Evolutionary conservation across 768 basidiomycete species (phyloP).

Genomic region (Lyophyllum semitale): DNA sequence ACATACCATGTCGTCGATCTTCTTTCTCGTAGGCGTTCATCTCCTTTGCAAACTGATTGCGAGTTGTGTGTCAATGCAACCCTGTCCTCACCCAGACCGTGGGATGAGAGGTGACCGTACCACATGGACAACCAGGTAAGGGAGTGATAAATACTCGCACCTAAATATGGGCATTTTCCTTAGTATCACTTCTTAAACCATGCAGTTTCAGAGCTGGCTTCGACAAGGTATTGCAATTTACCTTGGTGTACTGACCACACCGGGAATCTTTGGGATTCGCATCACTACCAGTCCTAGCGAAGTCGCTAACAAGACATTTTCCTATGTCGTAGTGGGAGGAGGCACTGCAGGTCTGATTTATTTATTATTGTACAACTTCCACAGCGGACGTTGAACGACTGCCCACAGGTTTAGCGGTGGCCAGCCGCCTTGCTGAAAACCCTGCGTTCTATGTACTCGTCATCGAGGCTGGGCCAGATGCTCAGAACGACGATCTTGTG

Average conservation of each 20-base stretch:
- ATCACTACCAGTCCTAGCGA: slow-evolving; percentile 9
- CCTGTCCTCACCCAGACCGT: no score
- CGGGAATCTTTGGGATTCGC: slow-evolving; percentile 3
- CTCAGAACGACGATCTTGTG: slow-evolving; percentile 10
- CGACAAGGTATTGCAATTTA: neutral
- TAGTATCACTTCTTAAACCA: neutral
- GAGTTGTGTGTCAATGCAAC: no score
- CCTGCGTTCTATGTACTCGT: slow-evolving; percentile 5
- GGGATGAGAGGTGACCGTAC: no score
- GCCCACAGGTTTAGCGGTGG: slow-evolving; percentile 9
- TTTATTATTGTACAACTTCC: neutral
- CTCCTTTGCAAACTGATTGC: no score
- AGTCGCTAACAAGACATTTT: slow-evolving; percentile 7
- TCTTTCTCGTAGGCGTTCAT: no score
- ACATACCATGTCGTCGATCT: no score
- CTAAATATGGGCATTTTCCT: no score
- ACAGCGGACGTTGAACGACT: neutral
- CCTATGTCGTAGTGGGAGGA: slow-evolving; percentile 16
- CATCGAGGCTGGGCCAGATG: slow-evolving; percentile 16
- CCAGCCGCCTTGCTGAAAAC: slow-evolving; percentile 15
- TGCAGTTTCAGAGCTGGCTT: neutral
- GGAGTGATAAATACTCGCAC: no score
- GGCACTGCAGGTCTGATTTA: slow-evolving; percentile 13
- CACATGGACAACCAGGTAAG: no score
- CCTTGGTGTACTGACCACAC: neutral